Base-by-base conservation (phyloP, 129 eudicot species). In the Deinandra increscens region DNA sequence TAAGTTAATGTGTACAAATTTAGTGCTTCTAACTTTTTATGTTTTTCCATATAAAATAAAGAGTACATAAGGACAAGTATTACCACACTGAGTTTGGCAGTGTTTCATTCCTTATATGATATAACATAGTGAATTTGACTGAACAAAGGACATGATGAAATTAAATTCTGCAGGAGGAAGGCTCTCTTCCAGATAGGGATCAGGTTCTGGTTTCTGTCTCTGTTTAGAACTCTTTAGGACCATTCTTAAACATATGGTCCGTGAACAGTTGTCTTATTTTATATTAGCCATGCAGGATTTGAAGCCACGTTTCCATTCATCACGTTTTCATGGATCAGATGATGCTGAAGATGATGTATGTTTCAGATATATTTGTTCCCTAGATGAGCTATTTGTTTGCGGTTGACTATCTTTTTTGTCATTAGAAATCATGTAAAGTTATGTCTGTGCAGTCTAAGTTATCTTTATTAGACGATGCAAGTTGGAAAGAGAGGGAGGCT, bases 401-500 rank as follows among this genome's bases (percentile, higher is more conserved):
- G 14, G 44, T n/a, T 33, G 13, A 34, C n/a, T 39, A 14, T 37
- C 39, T 9, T 20, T 78, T 22, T 39, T n/a, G 42, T 59, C 8
- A 9, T 64, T 34, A 54, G 70, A 60, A 48, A 59, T 48, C 12
- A 34, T 69, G 33, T 22, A 48, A 48, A 23, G 31, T 26, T 26
- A 26, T 3, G 3, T 60, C 36, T 75, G 26, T 71, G 71, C 80
- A 93, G 99, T 84, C 95, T 19, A 93, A 89, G 70, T 76, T 89
- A 72, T 71, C 87, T 29, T 62, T 70, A 43, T 51, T 81, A 53
- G 91, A 79, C 68, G 98, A 93, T 78, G 88, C 78, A 54, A 79
- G 93, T 31, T 93, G 99, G 99, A 93, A 89, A 85, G 92, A 89
- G 61, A 87, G 99, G 78, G 99, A 93, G 81, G 97, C 99, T 68